These are phyloP conservation scores for Phaeodactylum tricornutum DNA, from an alignment of 108 stramenopile genomes.

Conservation along the genomic window DNA sequence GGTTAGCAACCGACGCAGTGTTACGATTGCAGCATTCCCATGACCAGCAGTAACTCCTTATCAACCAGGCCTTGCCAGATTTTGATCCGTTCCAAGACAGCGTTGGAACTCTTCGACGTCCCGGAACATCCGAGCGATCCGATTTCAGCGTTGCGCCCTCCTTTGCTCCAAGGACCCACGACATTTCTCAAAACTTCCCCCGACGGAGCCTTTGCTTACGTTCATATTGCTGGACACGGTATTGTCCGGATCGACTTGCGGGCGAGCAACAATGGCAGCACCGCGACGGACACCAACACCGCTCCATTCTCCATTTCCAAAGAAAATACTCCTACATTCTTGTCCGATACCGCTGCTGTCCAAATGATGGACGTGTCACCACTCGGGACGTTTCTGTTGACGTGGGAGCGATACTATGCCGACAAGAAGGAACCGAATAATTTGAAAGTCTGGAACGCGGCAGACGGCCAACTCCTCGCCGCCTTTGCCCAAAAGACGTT, in stretches of 20 bases:
- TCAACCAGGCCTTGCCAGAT: constrained; percentile 33
- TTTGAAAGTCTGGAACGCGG: constrained; percentile 71
- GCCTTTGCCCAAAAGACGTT: constrained; percentile 58
- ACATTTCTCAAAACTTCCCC: constrained; percentile 40
- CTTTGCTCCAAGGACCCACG: constrained; percentile 34
- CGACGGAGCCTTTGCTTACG: constrained; percentile 34
- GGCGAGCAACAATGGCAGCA: background rate
- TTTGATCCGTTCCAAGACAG: constrained; percentile 63
- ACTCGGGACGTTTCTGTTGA: constrained; percentile 69
- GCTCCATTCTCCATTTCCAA: background rate
- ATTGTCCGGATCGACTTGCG: background rate
- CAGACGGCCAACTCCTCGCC: constrained; percentile 31
- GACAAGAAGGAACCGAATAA: constrained; percentile 44
- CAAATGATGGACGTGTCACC: constrained; percentile 74
- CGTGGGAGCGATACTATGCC: constrained; percentile 62
- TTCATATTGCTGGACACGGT: constrained; percentile 22
- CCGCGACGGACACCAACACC: background rate
- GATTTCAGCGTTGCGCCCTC: constrained; percentile 8
- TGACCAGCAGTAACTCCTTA: no score
- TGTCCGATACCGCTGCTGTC: constrained; percentile 25
- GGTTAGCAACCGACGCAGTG: no score
- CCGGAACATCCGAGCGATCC: constrained; percentile 19
- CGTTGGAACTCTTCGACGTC: constrained; percentile 49
- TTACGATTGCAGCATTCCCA: no score
- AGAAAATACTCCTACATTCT: background rate